These are phyloP conservation scores for Papiliotrema fonsecae DNA, from an alignment of 1,284 basidiomycete species.

Conservation along the genomic window DNA sequence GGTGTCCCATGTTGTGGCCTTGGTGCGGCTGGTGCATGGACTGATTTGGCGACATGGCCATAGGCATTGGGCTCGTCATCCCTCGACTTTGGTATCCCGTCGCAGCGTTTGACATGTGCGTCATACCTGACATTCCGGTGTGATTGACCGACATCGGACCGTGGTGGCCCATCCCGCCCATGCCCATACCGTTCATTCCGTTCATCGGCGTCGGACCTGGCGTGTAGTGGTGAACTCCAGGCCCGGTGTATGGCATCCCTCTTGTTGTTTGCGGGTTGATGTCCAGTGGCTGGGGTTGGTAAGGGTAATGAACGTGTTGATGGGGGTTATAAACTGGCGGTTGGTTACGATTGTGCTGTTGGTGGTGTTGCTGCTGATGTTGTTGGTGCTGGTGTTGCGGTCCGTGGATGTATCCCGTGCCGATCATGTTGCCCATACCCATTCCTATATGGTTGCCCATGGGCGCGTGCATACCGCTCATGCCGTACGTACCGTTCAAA, in stretches of 20 bases:
- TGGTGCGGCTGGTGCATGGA: constrained; percentile 1
- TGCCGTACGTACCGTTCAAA: background rate
- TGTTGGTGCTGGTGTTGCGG: constrained; percentile 18
- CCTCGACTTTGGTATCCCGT: constrained; percentile 12
- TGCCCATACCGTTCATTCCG: constrained; percentile 7
- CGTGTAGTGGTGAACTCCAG: constrained; percentile 28
- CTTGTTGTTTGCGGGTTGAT: constrained; percentile 35
- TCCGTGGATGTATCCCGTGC: background rate
- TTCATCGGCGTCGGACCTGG: constrained; percentile 8
- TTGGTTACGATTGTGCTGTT: constrained; percentile 15
- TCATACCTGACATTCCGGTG: constrained; percentile 24
- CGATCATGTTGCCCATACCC: background rate
- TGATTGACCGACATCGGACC: constrained; percentile 31
- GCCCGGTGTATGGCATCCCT: constrained; percentile 40
- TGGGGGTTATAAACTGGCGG: constrained; percentile 41
- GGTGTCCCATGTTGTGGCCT: background rate
- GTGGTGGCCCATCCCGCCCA: constrained; percentile 18
- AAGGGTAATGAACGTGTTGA: constrained; percentile 43
- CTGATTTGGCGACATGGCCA: constrained; percentile 1
- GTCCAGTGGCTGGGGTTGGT: constrained; percentile 39
- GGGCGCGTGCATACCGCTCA: background rate
- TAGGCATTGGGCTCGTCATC: constrained; percentile 21
- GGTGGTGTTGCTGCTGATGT: constrained; percentile 15
- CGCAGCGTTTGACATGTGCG: constrained; percentile 7
- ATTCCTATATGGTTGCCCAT: background rate